Evolutionary conservation across 371 early-diverging fungal genomes (phyloP).

Genomic region (Mortierella sp.): DNA sequence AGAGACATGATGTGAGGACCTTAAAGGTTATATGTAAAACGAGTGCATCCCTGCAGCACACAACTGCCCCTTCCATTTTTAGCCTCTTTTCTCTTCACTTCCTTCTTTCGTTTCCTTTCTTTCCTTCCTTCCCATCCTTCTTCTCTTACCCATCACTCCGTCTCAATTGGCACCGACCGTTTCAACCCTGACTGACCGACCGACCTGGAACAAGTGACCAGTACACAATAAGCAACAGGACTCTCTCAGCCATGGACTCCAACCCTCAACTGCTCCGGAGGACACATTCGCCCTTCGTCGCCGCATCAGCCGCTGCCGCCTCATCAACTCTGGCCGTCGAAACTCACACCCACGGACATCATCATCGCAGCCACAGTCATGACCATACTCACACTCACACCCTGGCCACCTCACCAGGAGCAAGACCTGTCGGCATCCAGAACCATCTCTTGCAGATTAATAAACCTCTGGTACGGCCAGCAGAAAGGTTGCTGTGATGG

Average conservation of each 20-base stretch:
- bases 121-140: neutral
- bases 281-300: conserved; percentile 55
- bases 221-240: neutral
- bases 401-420: conserved; percentile 17
- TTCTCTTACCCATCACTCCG: neutral
- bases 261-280: conserved; percentile 52
- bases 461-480: conserved; percentile 30
- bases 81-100: neutral
- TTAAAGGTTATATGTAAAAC: neutral
- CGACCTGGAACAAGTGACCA: neutral
- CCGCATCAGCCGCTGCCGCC: conserved; percentile 38
- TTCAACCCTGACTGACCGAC: neutral
- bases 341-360: conserved; percentile 25
- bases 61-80: neutral
- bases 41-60: neutral
- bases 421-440: conserved; percentile 31
- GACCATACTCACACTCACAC: conserved; percentile 18
- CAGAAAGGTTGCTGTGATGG: neutral
- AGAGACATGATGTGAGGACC: neutral
- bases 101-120: neutral
- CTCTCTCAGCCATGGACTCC: conserved; percentile 33
- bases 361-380: conserved; percentile 21
- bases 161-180: neutral
- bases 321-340: conserved; percentile 43
- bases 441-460: conserved; percentile 28